Base-by-base conservation (phyloP, 2,329 filamentous ascomycete species). In the Sclerotinia sclerotiorum region DNA sequence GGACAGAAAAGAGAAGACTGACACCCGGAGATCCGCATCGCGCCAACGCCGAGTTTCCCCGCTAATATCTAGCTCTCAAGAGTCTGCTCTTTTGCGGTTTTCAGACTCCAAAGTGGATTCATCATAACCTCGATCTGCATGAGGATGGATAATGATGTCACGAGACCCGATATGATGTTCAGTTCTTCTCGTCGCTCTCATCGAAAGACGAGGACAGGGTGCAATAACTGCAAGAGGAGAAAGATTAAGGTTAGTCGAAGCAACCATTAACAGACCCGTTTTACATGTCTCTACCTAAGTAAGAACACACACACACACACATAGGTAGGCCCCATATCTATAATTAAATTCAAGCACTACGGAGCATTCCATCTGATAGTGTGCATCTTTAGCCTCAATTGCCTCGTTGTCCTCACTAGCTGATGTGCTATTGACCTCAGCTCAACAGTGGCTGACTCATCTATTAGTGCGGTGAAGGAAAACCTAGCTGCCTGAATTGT, bases 381-480 rank as follows among this genome's bases (percentile, higher is more conserved):
- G 44, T 61, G 27, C 32, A 48, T 32, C 27, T 32, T 32, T 44
- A 61, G 57, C 19, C 17, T n/a, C 39, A 32, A 24, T n/a, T 11
- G 13, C 11, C 32, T 55, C 8, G 1, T 42, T n/a, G 5, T 35
- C 15, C 29, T 68, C 21, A 42, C 55, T 57, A 13, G 32, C 7
- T 10, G n/a, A 2, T 39, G 21, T 56, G 15, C 35, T 21, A 39
- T 46, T 21, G 19, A 6, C 57, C 27, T n/a, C 27, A 48, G 11
- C 29, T 29, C 27, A 49, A 49, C 17, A 13, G 44, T 62, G 58
- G 39, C 73, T 75, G 46, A 65, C 39, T 62, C 44, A 58, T 65
- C 51, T 44, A 21, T 19, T 69, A 71, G 70, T 71, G 70, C 46
- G 68, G 69, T 42, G 70, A 71, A 62, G 55, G 52, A 39, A 68